Percentiles rank a stretch among this genome's conserved stretches.
Conservation (phyloP, 352 stramenopile genomes). For the Globisporangium okanoganense region DNA sequence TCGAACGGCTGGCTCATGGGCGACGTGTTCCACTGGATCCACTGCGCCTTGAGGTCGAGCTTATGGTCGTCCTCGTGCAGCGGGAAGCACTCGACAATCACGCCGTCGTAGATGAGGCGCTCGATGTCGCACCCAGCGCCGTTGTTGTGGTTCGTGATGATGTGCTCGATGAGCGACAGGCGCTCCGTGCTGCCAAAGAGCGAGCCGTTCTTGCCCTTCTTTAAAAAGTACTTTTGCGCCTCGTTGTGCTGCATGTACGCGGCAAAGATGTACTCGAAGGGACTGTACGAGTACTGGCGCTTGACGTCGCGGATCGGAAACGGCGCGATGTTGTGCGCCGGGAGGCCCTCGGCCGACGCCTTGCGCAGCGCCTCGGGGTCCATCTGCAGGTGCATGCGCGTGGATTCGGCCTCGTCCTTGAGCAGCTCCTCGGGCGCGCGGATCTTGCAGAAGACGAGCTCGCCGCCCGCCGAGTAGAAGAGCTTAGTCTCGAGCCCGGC, state of each 20-base stretch:
- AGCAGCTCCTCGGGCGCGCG: constrained; percentile 70
- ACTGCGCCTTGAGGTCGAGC: constrained; percentile 49
- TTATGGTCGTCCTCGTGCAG: constrained; percentile 74
- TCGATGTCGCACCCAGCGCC: constrained; percentile 70
- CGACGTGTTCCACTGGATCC: constrained; percentile 65
- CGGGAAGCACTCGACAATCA: constrained; percentile 76
- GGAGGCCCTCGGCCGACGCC: constrained; percentile 67
- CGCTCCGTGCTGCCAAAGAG: constrained; percentile 77
- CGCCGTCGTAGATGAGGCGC: constrained; percentile 65
- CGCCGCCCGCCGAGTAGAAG: constrained; percentile 62
- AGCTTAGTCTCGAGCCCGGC: constrained; percentile 66
- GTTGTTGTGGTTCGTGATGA: constrained; percentile 72
- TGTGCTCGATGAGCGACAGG: constrained; percentile 77
- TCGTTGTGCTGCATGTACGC: constrained; percentile 72
- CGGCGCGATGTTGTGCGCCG: constrained; percentile 65
- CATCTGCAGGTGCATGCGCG: constrained; percentile 75
- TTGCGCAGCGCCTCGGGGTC: constrained; percentile 54
- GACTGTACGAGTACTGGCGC: constrained; percentile 66
- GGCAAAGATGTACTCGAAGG: constrained; percentile 85
- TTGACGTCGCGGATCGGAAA: constrained; percentile 83
- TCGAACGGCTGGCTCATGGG: constrained; percentile 82
- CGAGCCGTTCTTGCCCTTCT: constrained; percentile 53
- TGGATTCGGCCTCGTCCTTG: constrained; percentile 58
- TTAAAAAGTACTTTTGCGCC: constrained; percentile 62
- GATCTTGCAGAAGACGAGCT: constrained; percentile 84